phyloP scores from a whole-genome alignment of 176 grass and related monocot genomes.

The Triticum monococcum region DNA sequence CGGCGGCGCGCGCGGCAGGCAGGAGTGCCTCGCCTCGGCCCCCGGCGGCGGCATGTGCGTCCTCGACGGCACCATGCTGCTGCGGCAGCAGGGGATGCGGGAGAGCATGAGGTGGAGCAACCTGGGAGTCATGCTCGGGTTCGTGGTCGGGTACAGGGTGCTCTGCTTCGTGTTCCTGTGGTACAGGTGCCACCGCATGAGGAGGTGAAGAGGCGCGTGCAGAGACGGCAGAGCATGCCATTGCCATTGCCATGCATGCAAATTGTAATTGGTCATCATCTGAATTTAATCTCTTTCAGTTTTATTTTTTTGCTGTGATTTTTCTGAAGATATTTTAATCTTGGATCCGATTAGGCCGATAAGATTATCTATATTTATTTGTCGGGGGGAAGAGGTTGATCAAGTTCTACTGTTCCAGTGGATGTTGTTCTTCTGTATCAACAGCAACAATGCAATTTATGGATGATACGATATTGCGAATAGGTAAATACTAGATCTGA shows the following conservation, averaged over 20 bases:
- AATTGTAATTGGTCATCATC: conserved; percentile 26
- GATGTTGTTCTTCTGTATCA: background rate
- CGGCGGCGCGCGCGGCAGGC: conserved; percentile 53
- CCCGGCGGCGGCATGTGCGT: conserved; percentile 38
- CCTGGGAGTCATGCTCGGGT: conserved; percentile 73
- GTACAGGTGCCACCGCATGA: conserved; percentile 68
- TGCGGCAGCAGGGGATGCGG: conserved; percentile 75
- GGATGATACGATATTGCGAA: conserved; percentile 1
- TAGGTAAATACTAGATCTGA: conserved; percentile 7
- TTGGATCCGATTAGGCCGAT: conserved; percentile 26
- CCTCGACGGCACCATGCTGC: conserved; percentile 59
- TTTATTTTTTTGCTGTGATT: background rate
- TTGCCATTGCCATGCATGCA: conserved; percentile 9
- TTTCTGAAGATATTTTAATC: conserved; percentile 25
- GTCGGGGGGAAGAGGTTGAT: conserved; percentile 13
- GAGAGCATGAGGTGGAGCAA: conserved; percentile 76
- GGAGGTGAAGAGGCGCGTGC: conserved; percentile 39
- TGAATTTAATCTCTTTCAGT: background rate
- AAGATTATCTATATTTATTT: conserved; percentile 32
- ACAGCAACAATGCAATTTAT: conserved; percentile 7
- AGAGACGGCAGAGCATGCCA: background rate
- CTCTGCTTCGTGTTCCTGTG: conserved; percentile 81
- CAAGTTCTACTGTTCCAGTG: conserved; percentile 1
- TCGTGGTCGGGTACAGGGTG: conserved; percentile 76
- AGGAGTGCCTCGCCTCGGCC: conserved; percentile 53